Conservation (phyloP, 352 stramenopile genomes). For the Lagenidium giganteum region DNA sequence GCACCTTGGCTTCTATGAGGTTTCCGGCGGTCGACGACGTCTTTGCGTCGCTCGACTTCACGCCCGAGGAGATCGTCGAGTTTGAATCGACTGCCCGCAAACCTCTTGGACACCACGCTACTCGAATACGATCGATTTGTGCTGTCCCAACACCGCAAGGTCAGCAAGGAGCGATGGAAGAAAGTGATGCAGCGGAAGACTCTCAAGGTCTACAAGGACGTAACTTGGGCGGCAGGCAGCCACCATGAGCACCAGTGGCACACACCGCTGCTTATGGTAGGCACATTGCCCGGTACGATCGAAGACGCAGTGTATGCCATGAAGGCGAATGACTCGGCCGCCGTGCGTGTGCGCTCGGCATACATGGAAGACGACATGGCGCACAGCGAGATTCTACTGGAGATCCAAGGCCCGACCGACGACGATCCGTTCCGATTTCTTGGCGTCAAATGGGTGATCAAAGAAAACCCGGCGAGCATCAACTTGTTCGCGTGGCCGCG, state of each 20-base stretch:
- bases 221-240: too few relatives aligned
- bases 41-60: too few relatives aligned
- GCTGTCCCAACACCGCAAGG: conserved; percentile 7
- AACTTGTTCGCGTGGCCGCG: conserved; percentile 34
- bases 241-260: background rate
- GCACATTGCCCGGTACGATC: conserved; percentile 36
- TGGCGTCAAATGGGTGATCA: conserved; percentile 53
- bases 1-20: too few relatives aligned
- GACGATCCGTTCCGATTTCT: conserved; percentile 42
- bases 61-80: too few relatives aligned
- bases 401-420: conserved; percentile 21
- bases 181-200: conserved; percentile 19
- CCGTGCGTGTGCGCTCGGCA: conserved; percentile 35
- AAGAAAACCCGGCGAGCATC: conserved; percentile 34
- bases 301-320: conserved; percentile 46
- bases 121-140: conserved; percentile 34
- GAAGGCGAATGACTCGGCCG: conserved; percentile 31
- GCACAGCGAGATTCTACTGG: conserved; percentile 36
- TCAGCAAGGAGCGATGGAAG: conserved; percentile 30
- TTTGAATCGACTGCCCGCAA: too few relatives aligned
- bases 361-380: conserved; percentile 49
- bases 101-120: too few relatives aligned
- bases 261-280: conserved; percentile 33
- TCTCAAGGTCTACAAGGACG: conserved; percentile 26
- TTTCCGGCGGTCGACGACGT: too few relatives aligned